Conservation (phyloP, 345 rosid genomes). For the Eucalyptus caleyi region DNA sequence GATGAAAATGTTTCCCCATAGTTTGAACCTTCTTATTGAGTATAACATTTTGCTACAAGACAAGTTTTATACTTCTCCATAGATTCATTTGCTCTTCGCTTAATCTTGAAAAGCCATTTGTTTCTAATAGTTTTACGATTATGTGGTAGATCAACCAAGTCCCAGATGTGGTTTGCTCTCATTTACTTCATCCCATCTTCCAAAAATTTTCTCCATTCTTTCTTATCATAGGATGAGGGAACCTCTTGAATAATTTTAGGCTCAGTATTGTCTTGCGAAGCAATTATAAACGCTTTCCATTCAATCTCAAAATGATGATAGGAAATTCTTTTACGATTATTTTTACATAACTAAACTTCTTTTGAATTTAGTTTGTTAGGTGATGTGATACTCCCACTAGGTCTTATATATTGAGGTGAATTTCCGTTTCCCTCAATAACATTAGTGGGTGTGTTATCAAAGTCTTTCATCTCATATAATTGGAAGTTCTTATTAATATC, state of each 20-base stretch:
- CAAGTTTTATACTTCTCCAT: not conserved
- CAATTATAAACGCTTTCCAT: not conserved
- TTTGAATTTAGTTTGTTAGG: no score
- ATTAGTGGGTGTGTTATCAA: no score
- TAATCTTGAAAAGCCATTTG: not conserved
- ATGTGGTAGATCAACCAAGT: not conserved
- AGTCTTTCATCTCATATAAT: fast-evolving
- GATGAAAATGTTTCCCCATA: no score
- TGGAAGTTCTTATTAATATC: fast-evolving
- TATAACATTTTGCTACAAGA: fast-evolving
- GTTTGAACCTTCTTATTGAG: fast-evolving
- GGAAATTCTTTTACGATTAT: no score
- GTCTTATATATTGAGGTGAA: no score
- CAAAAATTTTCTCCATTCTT: fast-evolving
- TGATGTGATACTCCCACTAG: fast-evolving
- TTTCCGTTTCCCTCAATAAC: fast-evolving
- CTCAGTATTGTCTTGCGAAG: fast-evolving
- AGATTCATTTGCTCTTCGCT: not conserved
- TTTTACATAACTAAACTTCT: no score
- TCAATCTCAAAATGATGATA: fast-evolving
- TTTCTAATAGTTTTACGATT: not conserved
- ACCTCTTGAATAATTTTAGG: fast-evolving
- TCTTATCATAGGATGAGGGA: no score
- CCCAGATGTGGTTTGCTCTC: fast-evolving
- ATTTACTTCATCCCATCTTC: not conserved